A percentile compares a stretch with the other conserved stretches of the same genome.
Evolutionary conservation across 345 rosid genomes (phyloP).

Genomic region (Gossypium australe): DNA sequence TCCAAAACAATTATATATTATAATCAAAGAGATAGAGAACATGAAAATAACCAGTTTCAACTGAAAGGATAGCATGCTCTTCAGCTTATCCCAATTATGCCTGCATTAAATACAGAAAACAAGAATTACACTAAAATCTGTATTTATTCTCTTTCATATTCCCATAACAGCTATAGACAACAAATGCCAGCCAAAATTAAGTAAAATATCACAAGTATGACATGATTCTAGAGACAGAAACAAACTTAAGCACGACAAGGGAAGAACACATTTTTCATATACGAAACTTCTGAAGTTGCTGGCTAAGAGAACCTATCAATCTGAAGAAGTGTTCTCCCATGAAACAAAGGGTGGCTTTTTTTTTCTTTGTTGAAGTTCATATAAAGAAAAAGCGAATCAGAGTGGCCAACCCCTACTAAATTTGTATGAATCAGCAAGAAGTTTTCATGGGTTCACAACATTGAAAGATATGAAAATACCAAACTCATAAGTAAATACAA

Average conservation of each 20-base stretch:
- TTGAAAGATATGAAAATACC: neutral
- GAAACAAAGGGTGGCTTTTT: neutral
- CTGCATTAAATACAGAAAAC: slow-evolving; percentile 25
- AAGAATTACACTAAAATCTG: neutral
- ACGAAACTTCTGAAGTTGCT: neutral
- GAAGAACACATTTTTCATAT: neutral
- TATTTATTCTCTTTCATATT: neutral
- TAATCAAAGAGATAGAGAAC: slow-evolving; percentile 16
- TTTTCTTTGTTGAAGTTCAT: neutral
- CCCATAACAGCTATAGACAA: neutral
- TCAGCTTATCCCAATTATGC: slow-evolving; percentile 85
- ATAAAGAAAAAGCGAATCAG: neutral
- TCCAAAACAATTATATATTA: neutral
- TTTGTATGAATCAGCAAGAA: neutral
- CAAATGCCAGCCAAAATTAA: neutral
- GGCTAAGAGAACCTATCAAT: neutral
- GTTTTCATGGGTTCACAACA: neutral
- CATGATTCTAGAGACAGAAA: neutral
- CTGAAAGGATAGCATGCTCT: slow-evolving; percentile 64
- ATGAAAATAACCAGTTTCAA: slow-evolving; percentile 80
- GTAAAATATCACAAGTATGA: neutral
- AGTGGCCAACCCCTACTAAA: neutral
- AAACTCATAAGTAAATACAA: neutral
- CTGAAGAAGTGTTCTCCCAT: neutral
- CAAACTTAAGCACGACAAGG: neutral